A percentile compares a stretch with the other conserved stretches of the same genome.
Conservation (phyloP, 257 asterid species). For the Cynanchum wilfordii region DNA sequence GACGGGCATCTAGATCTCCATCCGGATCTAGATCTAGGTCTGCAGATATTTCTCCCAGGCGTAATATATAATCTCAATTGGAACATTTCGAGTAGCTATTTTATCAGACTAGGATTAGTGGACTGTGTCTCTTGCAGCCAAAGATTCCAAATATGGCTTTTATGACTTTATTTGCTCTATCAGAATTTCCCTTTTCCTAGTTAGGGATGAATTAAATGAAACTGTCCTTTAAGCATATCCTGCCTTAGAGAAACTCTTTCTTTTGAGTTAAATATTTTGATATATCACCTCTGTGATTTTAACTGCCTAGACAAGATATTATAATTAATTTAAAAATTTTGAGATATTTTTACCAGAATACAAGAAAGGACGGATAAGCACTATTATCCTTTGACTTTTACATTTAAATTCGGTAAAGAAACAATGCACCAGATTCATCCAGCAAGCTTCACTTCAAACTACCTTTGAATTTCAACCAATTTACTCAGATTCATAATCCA, state of each 20-base stretch:
- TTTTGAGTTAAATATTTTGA: too few relatives aligned
- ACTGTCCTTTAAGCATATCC: not conserved
- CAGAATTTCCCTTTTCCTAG: not conserved
- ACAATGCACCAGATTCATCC: not conserved
- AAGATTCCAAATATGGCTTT: not conserved
- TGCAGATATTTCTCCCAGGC: conserved; percentile 27
- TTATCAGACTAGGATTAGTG: not conserved
- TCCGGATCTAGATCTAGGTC: conserved; percentile 33
- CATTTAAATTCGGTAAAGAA: not conserved
- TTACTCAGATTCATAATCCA: not conserved
- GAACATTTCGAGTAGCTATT: not conserved
- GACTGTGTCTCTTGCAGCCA: not conserved
- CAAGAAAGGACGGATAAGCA: too few relatives aligned
- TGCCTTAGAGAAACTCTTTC: too few relatives aligned
- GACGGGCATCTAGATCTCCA: conserved; percentile 30
- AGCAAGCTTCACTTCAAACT: not conserved
- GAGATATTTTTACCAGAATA: too few relatives aligned
- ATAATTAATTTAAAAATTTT: too few relatives aligned
- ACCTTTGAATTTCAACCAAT: not conserved
- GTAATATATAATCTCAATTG: conserved; percentile 5
- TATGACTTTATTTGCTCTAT: not conserved
- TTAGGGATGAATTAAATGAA: not conserved
- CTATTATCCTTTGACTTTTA: not conserved
- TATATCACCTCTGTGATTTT: too few relatives aligned
- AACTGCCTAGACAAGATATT: too few relatives aligned